A percentile compares a stretch with the other conserved stretches of the same genome.
Evolutionary conservation across 208 protist genomes (phyloP).

Genomic region (Novymonas esmeraldas): DNA sequence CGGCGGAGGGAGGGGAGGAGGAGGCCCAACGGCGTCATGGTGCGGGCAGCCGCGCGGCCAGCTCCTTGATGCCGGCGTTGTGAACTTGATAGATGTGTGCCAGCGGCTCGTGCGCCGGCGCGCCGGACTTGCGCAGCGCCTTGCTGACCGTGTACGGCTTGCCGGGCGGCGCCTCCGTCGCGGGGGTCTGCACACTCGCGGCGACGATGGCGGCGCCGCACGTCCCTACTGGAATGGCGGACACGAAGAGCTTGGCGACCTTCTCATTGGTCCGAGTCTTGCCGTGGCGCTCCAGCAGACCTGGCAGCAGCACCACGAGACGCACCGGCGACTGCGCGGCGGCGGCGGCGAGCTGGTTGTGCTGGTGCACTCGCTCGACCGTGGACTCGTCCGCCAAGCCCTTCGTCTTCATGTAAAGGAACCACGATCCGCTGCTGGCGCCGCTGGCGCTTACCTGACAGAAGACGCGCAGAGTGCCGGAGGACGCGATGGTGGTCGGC

Average conservation of each 20-base stretch:
- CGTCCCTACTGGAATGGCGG: conserved; percentile 48
- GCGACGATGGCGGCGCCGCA: conserved; percentile 55
- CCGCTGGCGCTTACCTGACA: conserved; percentile 57
- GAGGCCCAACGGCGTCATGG: not conserved
- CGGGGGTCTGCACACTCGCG: not conserved
- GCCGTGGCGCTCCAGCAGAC: conserved; percentile 58
- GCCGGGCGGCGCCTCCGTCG: not conserved
- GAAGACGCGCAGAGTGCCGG: conserved; percentile 42
- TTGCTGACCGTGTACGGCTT: conserved; percentile 18
- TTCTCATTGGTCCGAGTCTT: conserved; percentile 60
- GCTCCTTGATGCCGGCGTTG: conserved; percentile 20
- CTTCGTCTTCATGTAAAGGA: conserved; percentile 80
- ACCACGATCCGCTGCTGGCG: conserved; percentile 54
- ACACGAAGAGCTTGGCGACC: conserved; percentile 41
- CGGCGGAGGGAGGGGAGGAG: not conserved
- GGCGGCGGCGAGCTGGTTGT: conserved; percentile 20
- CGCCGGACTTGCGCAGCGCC: conserved; percentile 14
- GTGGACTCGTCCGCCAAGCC: conserved; percentile 57
- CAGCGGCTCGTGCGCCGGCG: not conserved
- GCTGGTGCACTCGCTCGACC: conserved; percentile 40
- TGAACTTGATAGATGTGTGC: conserved; percentile 12
- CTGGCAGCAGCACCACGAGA: conserved; percentile 59
- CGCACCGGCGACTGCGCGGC: conserved; percentile 21
- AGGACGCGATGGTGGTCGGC: conserved; percentile 16
- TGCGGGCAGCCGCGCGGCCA: conserved; percentile 8